phyloP scores from a whole-genome alignment of 495 filamentous ascomycete genomes.

The Apodospora peruviana region DNA sequence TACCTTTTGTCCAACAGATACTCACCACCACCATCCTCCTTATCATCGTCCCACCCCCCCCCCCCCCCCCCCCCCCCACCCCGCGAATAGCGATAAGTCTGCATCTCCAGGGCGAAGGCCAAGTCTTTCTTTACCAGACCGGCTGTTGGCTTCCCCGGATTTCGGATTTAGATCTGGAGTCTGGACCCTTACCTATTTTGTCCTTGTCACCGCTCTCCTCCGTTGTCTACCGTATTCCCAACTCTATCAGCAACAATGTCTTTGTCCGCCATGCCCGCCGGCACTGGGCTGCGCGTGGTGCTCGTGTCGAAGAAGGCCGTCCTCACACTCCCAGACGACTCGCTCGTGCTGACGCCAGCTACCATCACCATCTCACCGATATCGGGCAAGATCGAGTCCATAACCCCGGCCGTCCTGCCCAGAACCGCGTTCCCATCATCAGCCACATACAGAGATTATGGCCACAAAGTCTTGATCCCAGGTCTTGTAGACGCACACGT shows the following conservation, averaged over 20 bases:
- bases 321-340: slow-evolving; percentile 59
- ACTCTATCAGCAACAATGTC: too few relatives aligned
- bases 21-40: not conserved
- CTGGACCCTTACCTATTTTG: too few relatives aligned
- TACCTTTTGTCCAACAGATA: not conserved
- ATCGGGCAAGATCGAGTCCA: slow-evolving; percentile 79
- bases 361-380: slow-evolving; percentile 73
- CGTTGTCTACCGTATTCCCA: too few relatives aligned
- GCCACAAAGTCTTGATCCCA: slow-evolving; percentile 80
- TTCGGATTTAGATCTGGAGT: too few relatives aligned
- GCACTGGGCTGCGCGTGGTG: slow-evolving; percentile 42
- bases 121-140: too few relatives aligned
- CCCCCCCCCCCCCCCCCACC: slow-evolving; percentile 7
- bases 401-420: slow-evolving; percentile 69
- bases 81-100: slow-evolving; percentile 9
- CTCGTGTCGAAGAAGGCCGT: slow-evolving; percentile 80
- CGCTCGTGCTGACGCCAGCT: slow-evolving; percentile 47
- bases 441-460: slow-evolving; percentile 75
- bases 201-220: too few relatives aligned
- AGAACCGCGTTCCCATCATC: slow-evolving; percentile 63
- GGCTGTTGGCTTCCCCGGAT: too few relatives aligned
- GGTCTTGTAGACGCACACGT: slow-evolving; percentile 96
- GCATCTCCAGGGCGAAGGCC: not conserved
- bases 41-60: slow-evolving; percentile 2
- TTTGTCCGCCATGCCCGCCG: not conserved